These are phyloP conservation scores for Scheffersomyces stipitis DNA, from an alignment of 805 yeast genomes.

Conservation along the genomic window DNA sequence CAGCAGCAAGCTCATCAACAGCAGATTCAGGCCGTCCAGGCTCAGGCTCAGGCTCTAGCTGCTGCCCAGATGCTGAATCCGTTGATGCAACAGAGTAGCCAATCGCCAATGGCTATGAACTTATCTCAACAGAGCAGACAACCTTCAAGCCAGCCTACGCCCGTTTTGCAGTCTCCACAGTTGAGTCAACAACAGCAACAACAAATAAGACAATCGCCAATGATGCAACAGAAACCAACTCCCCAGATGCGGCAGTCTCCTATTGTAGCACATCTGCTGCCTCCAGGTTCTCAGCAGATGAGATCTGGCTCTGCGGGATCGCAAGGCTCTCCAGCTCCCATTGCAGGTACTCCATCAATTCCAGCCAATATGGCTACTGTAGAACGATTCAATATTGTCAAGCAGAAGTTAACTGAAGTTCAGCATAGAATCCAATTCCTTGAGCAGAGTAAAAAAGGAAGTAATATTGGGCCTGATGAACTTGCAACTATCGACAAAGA, in stretches of 20 bases:
- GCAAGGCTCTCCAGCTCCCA: conserved; percentile 2
- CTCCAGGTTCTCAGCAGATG: conserved; percentile 5
- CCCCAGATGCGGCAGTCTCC: conserved; percentile 8
- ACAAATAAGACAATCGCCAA: conserved; percentile 8
- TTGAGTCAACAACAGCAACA: conserved; percentile 4
- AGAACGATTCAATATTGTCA: conserved; percentile 44
- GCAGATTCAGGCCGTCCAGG: neutral
- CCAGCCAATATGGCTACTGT: conserved; percentile 28
- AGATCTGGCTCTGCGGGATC: conserved; percentile 1
- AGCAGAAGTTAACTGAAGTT: conserved; percentile 48
- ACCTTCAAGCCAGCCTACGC: conserved; percentile 9
- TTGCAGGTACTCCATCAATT: conserved; percentile 7
- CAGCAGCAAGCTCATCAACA: conserved; percentile 31
- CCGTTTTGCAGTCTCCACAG: conserved; percentile 9
- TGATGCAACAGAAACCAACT: conserved; percentile 2
- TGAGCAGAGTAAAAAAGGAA: conserved; percentile 46
- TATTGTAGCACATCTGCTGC: conserved; percentile 8
- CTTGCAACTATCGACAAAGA: conserved; percentile 46
- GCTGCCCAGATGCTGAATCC: neutral
- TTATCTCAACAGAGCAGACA: conserved; percentile 7
- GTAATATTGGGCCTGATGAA: conserved; percentile 46
- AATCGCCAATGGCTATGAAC: conserved; percentile 5
- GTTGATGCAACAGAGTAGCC: neutral
- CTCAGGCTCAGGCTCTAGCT: neutral
- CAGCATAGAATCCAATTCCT: conserved; percentile 51